phyloP scores from a whole-genome alignment of 441 rosid species.

The Metrosideros polymorpha region DNA sequence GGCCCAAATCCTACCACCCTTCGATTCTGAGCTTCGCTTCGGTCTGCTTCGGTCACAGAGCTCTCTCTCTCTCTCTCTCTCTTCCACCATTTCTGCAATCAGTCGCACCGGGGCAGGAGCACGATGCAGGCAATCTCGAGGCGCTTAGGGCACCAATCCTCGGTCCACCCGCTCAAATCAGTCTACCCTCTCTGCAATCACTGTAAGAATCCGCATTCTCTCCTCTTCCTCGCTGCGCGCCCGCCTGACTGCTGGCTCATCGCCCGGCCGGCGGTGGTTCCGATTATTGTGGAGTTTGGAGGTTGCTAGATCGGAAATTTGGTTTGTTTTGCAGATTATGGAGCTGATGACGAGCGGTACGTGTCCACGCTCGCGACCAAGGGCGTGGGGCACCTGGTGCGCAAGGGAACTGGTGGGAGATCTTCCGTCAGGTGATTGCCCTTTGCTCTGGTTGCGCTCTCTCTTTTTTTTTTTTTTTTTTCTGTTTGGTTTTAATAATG shows the following conservation, averaged over 20 bases:
- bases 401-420: conserved; percentile 99
- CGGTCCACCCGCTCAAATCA: conserved; percentile 31
- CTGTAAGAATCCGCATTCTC: conserved; percentile 28
- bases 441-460: neutral
- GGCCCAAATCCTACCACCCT: neutral
- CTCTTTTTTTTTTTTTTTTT: neutral
- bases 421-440: conserved; percentile 79
- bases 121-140: conserved; percentile 74
- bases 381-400: conserved; percentile 78
- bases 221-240: neutral
- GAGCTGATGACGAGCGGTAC: conserved; percentile 43
- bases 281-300: neutral
- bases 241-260: neutral
- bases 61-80: conserved; percentile 5
- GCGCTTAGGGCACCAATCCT: conserved; percentile 51
- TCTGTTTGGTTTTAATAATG: neutral
- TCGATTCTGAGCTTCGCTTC: neutral
- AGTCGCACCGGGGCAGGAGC: neutral
- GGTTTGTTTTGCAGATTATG: conserved; percentile 32
- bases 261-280: neutral
- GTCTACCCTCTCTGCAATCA: conserved; percentile 42
- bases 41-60: neutral
- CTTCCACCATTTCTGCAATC: neutral
- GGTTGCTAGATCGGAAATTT: neutral
- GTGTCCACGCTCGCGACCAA: conserved; percentile 53